Evolutionary conservation across 2,329 filamentous ascomycete genomes (phyloP).

Genomic region (Aureobasidium zeae): DNA sequence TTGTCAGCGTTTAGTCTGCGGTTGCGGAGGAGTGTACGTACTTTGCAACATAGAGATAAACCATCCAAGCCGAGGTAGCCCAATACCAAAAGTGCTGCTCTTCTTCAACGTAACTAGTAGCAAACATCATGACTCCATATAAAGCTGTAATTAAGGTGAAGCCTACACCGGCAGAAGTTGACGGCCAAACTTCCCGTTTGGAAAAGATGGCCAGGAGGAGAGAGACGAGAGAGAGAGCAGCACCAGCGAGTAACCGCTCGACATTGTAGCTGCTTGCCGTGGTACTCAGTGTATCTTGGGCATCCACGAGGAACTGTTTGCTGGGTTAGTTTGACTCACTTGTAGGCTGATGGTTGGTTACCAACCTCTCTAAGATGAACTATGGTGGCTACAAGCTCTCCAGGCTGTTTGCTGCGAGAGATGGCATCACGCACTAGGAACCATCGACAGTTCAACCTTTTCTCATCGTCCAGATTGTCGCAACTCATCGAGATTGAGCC

Average conservation of each 20-base stretch:
- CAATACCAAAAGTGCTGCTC: conserved; percentile 99
- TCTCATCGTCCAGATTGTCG: conserved; percentile 11
- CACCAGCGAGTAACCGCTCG: conserved; percentile 46
- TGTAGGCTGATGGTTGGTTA: conserved; percentile 16
- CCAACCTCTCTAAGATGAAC: not conserved
- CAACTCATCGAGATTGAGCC: conserved; percentile 18
- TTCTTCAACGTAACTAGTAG: conserved; percentile 94
- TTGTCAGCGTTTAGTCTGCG: not conserved
- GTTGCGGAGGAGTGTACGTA: not conserved
- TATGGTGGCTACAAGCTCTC: not conserved
- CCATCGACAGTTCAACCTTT: conserved; percentile 61
- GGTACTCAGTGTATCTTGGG: conserved; percentile 73
- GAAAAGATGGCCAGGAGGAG: conserved; percentile 31
- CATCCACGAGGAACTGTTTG: conserved; percentile 53
- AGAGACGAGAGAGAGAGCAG: conserved; percentile 34
- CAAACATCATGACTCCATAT: conserved; percentile 91
- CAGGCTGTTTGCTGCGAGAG: not conserved
- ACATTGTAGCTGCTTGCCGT: conserved; percentile 91
- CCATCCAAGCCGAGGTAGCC: conserved; percentile 60
- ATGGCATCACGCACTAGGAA: conserved; percentile 22
- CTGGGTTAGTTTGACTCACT: conserved; percentile 1
- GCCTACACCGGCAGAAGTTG: conserved; percentile 39
- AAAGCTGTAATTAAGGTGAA: conserved; percentile 30
- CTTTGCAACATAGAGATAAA: conserved; percentile 11
- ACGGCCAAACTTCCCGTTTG: conserved; percentile 25